Percentiles rank a stretch among this genome's conserved stretches.
Evolutionary conservation across 139 green algal genomes (phyloP).

Genomic region (Zygnema circumcarinatum): DNA sequence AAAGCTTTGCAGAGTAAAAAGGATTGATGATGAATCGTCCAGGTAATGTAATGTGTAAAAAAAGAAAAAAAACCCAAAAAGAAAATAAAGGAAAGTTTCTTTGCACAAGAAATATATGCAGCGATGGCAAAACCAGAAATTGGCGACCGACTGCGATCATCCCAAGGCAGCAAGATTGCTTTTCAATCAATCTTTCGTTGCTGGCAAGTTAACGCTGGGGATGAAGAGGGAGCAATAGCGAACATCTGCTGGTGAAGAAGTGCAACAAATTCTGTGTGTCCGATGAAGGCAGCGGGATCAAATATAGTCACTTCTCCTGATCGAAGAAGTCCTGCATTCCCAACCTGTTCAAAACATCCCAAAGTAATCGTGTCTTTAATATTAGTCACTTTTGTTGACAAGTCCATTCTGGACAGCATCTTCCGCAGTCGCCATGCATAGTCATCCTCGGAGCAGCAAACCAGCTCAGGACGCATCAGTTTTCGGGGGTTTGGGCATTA

Average conservation of each 20-base stretch:
- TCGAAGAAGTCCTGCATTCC: conserved; percentile 25
- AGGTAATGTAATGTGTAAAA: no score
- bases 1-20: no score
- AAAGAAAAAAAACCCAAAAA: no score
- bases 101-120: no score
- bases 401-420: background rate
- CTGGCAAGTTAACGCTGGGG: no score
- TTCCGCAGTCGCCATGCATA: background rate
- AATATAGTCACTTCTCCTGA: conserved; percentile 48
- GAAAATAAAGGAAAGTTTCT: no score
- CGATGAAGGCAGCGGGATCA: conserved; percentile 46
- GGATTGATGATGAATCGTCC: no score
- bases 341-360: conserved; percentile 25
- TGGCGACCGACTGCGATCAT: background rate
- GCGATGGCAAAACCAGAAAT: no score
- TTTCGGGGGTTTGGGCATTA: no score
- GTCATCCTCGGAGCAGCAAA: background rate
- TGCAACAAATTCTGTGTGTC: conserved; percentile 59
- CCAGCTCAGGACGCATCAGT: conserved; percentile 1
- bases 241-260: background rate
- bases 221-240: background rate
- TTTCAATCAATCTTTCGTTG: conserved; percentile 6
- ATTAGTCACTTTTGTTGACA: background rate
- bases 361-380: no score
- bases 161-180: background rate